These are phyloP conservation scores for Pseudophaeomoniella oleicola DNA, from an alignment of 2,329 filamentous ascomycete species.

Conservation along the genomic window DNA sequence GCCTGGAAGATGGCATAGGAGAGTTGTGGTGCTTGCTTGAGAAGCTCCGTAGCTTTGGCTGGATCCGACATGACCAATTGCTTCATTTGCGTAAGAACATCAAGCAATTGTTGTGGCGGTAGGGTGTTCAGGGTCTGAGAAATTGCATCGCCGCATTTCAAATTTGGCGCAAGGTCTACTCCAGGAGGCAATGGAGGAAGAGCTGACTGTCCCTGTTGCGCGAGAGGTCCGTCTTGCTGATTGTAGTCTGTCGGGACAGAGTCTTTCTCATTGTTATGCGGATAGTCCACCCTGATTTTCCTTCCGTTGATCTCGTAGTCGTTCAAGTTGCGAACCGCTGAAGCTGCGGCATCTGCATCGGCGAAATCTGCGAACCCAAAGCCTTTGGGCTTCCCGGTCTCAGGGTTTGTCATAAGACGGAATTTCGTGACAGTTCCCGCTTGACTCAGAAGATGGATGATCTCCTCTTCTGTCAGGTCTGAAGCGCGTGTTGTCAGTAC, in stretches of 20 bases:
- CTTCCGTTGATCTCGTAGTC: constrained; percentile 91
- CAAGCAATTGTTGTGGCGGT: constrained; percentile 75
- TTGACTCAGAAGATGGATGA: constrained; percentile 81
- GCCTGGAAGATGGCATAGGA: constrained; percentile 92
- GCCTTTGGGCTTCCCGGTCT: constrained; percentile 86
- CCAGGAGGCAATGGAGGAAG: constrained; percentile 75
- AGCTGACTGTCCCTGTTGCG: constrained; percentile 15
- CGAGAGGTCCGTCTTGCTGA: constrained; percentile 19
- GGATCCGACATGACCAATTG: constrained; percentile 70
- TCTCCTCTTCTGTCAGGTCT: constrained; percentile 94
- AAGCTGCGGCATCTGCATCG: constrained; percentile 81
- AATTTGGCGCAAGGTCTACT: constrained; percentile 65
- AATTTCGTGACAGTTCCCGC: constrained; percentile 87
- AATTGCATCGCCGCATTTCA: constrained; percentile 80
- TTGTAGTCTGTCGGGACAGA: constrained; percentile 40
- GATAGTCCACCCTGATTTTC: constrained; percentile 89
- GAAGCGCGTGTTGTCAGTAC: constrained; percentile 7
- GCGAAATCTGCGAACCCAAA: constrained; percentile 96
- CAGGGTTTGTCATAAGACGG: constrained; percentile 84
- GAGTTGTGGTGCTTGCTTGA: constrained; percentile 80
- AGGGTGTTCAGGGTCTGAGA: constrained; percentile 79
- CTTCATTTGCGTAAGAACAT: constrained; percentile 92
- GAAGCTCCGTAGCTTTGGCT: constrained; percentile 66
- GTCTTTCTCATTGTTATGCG: constrained; percentile 72
- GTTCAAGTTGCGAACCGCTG: constrained; percentile 88